These are phyloP conservation scores for Ophiocordyceps polyrhachis-furcata DNA, from an alignment of 2,329 filamentous ascomycete genomes.

Conservation along the genomic window DNA sequence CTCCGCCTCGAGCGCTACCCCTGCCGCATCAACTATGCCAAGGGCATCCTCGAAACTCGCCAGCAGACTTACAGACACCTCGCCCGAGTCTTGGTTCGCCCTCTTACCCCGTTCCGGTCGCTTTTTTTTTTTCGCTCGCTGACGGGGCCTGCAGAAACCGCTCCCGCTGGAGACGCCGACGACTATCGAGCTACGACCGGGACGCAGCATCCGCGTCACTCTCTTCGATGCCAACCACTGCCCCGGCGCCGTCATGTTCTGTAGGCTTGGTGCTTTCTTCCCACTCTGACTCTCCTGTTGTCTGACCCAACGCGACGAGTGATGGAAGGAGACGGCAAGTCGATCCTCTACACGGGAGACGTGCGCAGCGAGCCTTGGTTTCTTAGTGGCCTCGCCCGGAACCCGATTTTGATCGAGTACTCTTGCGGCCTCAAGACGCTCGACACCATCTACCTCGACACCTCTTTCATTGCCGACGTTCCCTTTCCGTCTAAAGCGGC, in stretches of 20 bases:
- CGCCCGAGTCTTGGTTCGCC: slow-evolving; percentile 40
- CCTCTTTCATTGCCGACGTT: slow-evolving; percentile 42
- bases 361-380: slow-evolving; percentile 77
- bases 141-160: slow-evolving; percentile 36
- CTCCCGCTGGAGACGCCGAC: slow-evolving; percentile 70
- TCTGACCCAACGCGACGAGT: slow-evolving; percentile 24
- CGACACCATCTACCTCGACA: slow-evolving; percentile 78
- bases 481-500: slow-evolving; percentile 47
- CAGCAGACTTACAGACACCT: slow-evolving; percentile 63
- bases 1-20: slow-evolving; percentile 62
- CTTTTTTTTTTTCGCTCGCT: not conserved
- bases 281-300: not conserved
- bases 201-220: slow-evolving; percentile 56
- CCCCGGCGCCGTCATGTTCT: slow-evolving; percentile 76
- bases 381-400: slow-evolving; percentile 52
- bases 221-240: slow-evolving; percentile 88
- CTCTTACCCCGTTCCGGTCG: not conserved
- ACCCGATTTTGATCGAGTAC: slow-evolving; percentile 60
- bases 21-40: slow-evolving; percentile 64
- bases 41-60: slow-evolving; percentile 56
- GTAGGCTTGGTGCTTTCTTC: slow-evolving; percentile 17
- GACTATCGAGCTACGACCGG: slow-evolving; percentile 51
- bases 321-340: slow-evolving; percentile 53
- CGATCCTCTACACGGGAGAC: slow-evolving; percentile 77
- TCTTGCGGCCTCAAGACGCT: slow-evolving; percentile 44